Percentiles rank a stretch among this genome's conserved stretches.
Evolutionary conservation across 805 yeast genomes (phyloP).

Genomic region (Candida silvatica): DNA sequence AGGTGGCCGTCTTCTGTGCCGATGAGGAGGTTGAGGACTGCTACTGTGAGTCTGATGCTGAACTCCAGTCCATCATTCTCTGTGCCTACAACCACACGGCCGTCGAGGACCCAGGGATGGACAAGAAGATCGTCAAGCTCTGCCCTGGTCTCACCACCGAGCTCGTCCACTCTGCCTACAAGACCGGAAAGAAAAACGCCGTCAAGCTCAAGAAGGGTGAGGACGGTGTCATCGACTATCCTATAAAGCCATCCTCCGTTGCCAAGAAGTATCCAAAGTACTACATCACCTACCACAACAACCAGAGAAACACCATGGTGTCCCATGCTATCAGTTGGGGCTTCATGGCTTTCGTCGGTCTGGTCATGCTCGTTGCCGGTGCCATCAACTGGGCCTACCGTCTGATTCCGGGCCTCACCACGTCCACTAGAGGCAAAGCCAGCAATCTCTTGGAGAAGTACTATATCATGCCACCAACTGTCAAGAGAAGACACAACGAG

Average conservation of each 20-base stretch:
- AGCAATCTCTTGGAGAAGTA: slow-evolving; percentile 21
- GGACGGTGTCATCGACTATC: slow-evolving; percentile 26
- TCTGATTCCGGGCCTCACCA: slow-evolving; percentile 29
- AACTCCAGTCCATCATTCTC: slow-evolving; percentile 19
- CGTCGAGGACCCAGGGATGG: slow-evolving; percentile 10
- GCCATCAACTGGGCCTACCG: slow-evolving; percentile 31
- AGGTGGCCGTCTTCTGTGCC: slow-evolving; percentile 14
- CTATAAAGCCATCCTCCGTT: slow-evolving; percentile 22
- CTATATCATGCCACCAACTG: slow-evolving; percentile 16
- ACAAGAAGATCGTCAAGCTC: slow-evolving; percentile 13
- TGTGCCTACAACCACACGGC: slow-evolving; percentile 15
- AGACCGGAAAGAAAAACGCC: too few species aligned
- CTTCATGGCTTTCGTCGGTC: slow-evolving; percentile 39
- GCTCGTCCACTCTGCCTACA: too few species aligned
- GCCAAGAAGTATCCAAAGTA: slow-evolving; percentile 16
- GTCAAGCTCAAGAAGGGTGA: slow-evolving; percentile 21
- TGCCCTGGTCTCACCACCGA: too few species aligned
- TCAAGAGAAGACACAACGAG: slow-evolving; percentile 13
- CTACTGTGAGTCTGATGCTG: slow-evolving; percentile 19
- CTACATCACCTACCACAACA: slow-evolving; percentile 17
- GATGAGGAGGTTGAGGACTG: slow-evolving; percentile 10
- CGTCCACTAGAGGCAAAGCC: slow-evolving; percentile 11
- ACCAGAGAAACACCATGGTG: slow-evolving; percentile 28
- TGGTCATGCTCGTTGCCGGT: slow-evolving; percentile 32
- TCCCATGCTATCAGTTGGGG: slow-evolving; percentile 41